phyloP scores from a whole-genome alignment of 768 basidiomycete species.

The Daedaleopsis sinensis region DNA sequence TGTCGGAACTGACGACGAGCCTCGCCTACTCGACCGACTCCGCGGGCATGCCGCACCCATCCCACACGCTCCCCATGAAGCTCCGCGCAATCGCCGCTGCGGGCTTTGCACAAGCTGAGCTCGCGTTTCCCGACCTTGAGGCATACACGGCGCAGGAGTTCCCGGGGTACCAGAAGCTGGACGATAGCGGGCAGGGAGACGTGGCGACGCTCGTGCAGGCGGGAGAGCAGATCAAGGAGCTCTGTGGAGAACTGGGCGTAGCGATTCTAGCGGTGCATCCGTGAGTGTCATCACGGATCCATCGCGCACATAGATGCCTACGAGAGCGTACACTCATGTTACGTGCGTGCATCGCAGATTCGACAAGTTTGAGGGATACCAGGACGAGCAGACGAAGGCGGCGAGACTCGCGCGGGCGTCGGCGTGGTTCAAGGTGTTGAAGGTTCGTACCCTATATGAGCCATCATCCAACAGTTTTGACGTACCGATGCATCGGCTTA shows the following conservation, averaged over 20 bases:
- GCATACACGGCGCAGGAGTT: conserved; percentile 24
- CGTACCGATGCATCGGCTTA: too few relatives aligned
- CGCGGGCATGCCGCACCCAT: conserved; percentile 36
- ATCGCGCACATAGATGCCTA: too few relatives aligned
- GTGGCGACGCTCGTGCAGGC: conserved; percentile 24
- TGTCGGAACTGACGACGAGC: conserved; percentile 8
- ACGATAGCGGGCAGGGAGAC: conserved; percentile 28
- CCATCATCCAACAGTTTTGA: conserved; percentile 20
- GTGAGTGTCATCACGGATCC: conserved; percentile 22
- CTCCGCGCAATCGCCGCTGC: conserved; percentile 33
- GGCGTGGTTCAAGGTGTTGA: conserved; percentile 31
- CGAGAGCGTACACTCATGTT: too few relatives aligned
- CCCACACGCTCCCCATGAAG: conserved; percentile 33
- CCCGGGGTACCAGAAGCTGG: conserved; percentile 26
- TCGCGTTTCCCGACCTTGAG: conserved; percentile 34
- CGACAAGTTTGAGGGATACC: conserved; percentile 31
- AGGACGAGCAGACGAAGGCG: conserved; percentile 22
- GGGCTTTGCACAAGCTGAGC: conserved; percentile 29
- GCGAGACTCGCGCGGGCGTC: conserved; percentile 24
- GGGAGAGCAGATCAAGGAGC: conserved; percentile 19
- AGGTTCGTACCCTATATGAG: conserved; percentile 17
- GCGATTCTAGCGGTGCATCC: conserved; percentile 32
- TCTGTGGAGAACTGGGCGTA: conserved; percentile 28
- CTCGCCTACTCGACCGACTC: conserved; percentile 34
- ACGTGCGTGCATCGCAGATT: conserved; percentile 16